Percentiles rank a stretch among this genome's conserved stretches.
Conservation (phyloP, 2,329 filamentous ascomycete species). For the Talaromyces sp. region DNA sequence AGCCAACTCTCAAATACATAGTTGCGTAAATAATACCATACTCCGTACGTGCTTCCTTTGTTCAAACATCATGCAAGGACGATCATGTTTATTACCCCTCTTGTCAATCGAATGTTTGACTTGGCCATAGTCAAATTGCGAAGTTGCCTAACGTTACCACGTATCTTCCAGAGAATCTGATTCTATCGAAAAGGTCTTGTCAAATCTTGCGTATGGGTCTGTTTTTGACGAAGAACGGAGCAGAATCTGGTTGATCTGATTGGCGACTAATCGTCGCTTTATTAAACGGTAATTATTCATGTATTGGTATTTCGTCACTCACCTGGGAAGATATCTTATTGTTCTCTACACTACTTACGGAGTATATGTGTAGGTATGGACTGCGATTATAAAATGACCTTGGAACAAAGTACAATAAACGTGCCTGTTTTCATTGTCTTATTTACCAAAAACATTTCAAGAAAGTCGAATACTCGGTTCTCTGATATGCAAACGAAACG, state of each 20-base stretch:
- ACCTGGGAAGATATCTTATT: slow-evolving; percentile 1
- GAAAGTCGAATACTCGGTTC: not conserved
- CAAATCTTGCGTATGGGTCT: not conserved
- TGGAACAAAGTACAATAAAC: too few species aligned
- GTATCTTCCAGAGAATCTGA: too few species aligned
- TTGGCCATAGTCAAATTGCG: not conserved
- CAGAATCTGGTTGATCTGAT: not conserved
- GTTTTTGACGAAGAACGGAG: not conserved
- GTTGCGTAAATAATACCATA: not conserved
- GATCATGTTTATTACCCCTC: slow-evolving; percentile 4
- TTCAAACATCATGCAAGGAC: slow-evolving; percentile 7
- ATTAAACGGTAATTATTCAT: too few species aligned
- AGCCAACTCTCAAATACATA: not conserved
- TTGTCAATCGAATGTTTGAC: not conserved
- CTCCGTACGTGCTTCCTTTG: not conserved
- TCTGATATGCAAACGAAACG: not conserved
- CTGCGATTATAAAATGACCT: too few species aligned
- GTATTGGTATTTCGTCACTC: not conserved
- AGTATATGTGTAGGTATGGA: too few species aligned
- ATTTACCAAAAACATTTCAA: too few species aligned
- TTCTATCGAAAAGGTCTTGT: not conserved
- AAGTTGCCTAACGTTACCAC: too few species aligned
- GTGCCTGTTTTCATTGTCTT: too few species aligned
- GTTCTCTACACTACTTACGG: not conserved
- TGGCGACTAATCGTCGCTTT: not conserved